Percentiles rank a stretch among this genome's conserved stretches.
Evolutionary conservation across 2,329 filamentous ascomycete species (phyloP).

Genomic region (Dothistroma pini): DNA sequence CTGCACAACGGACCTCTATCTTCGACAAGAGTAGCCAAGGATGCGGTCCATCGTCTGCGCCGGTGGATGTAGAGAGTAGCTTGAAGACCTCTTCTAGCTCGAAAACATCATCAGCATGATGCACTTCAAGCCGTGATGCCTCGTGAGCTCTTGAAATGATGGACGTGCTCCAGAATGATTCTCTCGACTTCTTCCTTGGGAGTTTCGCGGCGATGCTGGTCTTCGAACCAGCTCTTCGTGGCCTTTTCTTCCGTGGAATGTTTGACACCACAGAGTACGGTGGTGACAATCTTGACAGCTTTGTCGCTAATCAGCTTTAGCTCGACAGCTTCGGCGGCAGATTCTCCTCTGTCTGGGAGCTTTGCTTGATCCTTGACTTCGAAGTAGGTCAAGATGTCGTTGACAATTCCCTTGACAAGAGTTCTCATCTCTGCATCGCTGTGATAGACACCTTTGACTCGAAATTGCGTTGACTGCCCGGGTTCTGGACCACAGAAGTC

Average conservation of each 20-base stretch:
- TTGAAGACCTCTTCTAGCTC: neutral
- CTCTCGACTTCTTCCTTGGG: neutral
- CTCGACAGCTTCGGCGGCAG: neutral
- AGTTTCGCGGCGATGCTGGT: neutral
- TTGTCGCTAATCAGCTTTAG: neutral
- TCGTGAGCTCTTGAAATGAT: neutral
- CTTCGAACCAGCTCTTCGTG: neutral
- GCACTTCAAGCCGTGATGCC: neutral
- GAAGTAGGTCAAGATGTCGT: neutral
- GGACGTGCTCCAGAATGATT: neutral
- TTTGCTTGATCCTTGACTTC: neutral
- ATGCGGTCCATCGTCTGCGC: neutral
- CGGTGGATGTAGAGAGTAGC: neutral
- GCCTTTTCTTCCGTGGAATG: neutral
- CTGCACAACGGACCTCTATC: neutral
- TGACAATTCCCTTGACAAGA: neutral
- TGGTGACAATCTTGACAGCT: neutral
- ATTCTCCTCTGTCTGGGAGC: neutral
- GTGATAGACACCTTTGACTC: neutral
- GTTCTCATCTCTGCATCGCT: neutral
- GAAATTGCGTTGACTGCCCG: neutral
- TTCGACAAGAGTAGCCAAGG: neutral
- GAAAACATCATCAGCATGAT: neutral
- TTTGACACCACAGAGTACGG: neutral
- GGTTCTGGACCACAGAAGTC: neutral